Percentiles rank a stretch among this genome's conserved stretches.
phyloP scores from a whole-genome alignment of 106 monocot species.

The Dendrobium chrysotoxum region DNA sequence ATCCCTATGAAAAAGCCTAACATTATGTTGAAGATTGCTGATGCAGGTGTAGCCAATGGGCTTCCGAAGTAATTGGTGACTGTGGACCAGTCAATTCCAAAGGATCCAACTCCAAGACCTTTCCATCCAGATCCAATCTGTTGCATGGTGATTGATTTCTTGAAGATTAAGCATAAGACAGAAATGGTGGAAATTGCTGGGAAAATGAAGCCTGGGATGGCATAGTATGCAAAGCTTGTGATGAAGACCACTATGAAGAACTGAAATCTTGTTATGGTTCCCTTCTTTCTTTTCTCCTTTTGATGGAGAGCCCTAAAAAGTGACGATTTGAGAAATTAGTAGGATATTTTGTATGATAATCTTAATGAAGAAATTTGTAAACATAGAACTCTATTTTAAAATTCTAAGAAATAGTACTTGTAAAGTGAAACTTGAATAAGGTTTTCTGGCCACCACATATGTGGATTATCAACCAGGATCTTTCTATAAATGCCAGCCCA shows the following conservation, averaged over 20 bases:
- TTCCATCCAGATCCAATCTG: constrained; percentile 45
- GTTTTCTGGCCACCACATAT: constrained; percentile 67
- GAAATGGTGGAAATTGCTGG: too few species aligned
- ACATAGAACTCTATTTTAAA: neutral
- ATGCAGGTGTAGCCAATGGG: constrained; percentile 30
- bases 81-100: constrained; percentile 48
- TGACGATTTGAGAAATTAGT: too few species aligned
- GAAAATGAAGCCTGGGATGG: too few species aligned
- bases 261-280: too few species aligned
- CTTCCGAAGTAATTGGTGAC: constrained; percentile 22
- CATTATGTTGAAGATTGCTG: constrained; percentile 36
- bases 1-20: constrained; percentile 24
- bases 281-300: too few species aligned
- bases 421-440: constrained; percentile 59
- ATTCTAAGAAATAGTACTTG: constrained; percentile 14
- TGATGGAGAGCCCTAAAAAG: too few species aligned
- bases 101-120: constrained; percentile 56
- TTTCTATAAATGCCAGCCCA: constrained; percentile 48
- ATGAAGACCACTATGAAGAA: too few species aligned
- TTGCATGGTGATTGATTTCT: constrained; percentile 43
- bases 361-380: neutral
- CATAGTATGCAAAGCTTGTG: too few species aligned
- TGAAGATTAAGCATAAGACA: constrained; percentile 52
- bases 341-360: neutral
- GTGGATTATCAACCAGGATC: constrained; percentile 42